A percentile compares a stretch with the other conserved stretches of the same genome.
These are phyloP conservation scores for Peronospora farinosa DNA, from an alignment of 352 stramenopile genomes.

Conservation along the genomic window DNA sequence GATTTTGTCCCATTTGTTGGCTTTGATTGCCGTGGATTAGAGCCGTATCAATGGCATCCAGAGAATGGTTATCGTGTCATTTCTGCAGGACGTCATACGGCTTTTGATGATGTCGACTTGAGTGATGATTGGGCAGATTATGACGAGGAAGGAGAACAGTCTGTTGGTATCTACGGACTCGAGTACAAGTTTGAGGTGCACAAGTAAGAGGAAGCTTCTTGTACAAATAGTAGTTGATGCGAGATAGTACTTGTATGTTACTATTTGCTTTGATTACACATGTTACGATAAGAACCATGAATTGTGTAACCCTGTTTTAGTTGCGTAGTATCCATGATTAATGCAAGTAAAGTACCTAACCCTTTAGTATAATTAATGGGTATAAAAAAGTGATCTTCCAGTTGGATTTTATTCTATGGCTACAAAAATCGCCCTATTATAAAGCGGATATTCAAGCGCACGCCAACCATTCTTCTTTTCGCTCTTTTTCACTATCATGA, in stretches of 20 bases:
- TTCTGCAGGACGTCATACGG: slow-evolving; percentile 44
- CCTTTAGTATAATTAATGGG: too few relatives aligned
- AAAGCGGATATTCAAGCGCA: too few relatives aligned
- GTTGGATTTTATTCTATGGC: too few relatives aligned
- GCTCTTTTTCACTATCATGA: too few relatives aligned
- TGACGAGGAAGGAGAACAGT: slow-evolving; percentile 72
- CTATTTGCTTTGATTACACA: too few relatives aligned
- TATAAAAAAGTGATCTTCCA: too few relatives aligned
- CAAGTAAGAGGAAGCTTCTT: slow-evolving; percentile 40
- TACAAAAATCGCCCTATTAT: too few relatives aligned
- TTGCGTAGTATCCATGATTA: too few relatives aligned
- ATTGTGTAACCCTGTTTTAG: too few relatives aligned
- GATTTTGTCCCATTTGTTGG: slow-evolving; percentile 76
- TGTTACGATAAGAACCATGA: too few relatives aligned
- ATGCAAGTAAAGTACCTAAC: too few relatives aligned
- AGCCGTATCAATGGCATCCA: slow-evolving; percentile 75
- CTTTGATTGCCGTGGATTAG: slow-evolving; percentile 82
- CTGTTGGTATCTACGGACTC: slow-evolving; percentile 68
- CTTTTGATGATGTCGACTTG: slow-evolving; percentile 79
- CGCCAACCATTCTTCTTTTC: too few relatives aligned
- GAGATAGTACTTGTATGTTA: neutral
- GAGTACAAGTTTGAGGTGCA: slow-evolving; percentile 80
- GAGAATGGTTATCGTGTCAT: slow-evolving; percentile 71
- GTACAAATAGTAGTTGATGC: neutral
- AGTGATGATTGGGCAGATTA: slow-evolving; percentile 84